Conservation (phyloP, 208 protist species). For the Leishmania aethiopica region DNA sequence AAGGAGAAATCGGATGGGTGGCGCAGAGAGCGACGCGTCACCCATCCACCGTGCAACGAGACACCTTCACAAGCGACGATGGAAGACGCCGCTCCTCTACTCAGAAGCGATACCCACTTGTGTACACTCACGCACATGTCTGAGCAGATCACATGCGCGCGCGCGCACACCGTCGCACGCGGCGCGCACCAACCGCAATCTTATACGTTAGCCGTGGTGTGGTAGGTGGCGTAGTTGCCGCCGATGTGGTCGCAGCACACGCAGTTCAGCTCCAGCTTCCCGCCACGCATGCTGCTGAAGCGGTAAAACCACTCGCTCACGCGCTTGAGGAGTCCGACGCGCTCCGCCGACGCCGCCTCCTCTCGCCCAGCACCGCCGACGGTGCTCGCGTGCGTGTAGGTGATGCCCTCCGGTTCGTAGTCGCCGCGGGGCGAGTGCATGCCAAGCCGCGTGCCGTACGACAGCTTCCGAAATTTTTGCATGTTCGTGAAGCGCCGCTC, state of each 20-base stretch:
- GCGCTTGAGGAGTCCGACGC: constrained; percentile 34
- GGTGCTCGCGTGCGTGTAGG: constrained; percentile 28
- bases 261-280: constrained; percentile 87
- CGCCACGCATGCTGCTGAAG: constrained; percentile 72
- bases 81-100: neutral
- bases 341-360: constrained; percentile 8
- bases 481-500: constrained; percentile 76
- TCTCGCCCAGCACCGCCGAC: neutral
- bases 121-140: neutral
- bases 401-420: constrained; percentile 83
- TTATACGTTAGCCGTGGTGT: constrained; percentile 35
- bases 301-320: constrained; percentile 78
- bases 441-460: constrained; percentile 88
- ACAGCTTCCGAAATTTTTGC: constrained; percentile 90
- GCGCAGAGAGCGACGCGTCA: neutral
- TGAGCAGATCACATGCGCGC: neutral
- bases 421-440: constrained; percentile 93
- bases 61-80: neutral
- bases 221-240: constrained; percentile 87
- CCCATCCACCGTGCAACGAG: neutral
- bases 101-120: neutral
- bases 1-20: neutral
- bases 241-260: constrained; percentile 92
- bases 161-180: neutral
- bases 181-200: neutral